Percentiles rank a stretch among this genome's conserved stretches.
These are phyloP conservation scores for Corinectria fuckeliana DNA, from an alignment of 2,329 filamentous ascomycete genomes.

Conservation along the genomic window DNA sequence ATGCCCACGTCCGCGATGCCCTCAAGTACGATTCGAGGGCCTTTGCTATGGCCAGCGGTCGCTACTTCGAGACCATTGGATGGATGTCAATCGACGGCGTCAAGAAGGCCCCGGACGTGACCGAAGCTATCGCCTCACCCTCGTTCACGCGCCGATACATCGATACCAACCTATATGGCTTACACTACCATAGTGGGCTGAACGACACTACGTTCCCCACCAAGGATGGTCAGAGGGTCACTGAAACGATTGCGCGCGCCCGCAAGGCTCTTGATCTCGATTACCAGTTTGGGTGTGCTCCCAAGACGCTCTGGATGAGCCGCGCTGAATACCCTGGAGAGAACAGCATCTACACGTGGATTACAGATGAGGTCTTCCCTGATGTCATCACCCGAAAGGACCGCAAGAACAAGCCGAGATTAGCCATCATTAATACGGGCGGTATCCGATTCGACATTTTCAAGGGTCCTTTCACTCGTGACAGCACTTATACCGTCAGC, in stretches of 20 bases:
- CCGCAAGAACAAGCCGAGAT: conserved; percentile 65
- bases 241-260: conserved; percentile 70
- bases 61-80: conserved; percentile 94
- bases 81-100: conserved; percentile 85
- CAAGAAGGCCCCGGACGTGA: conserved; percentile 39
- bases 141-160: conserved; percentile 84
- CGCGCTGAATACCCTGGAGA: conserved; percentile 75
- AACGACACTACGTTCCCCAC: conserved; percentile 79
- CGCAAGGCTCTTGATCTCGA: conserved; percentile 76
- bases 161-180: conserved; percentile 88
- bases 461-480: conserved; percentile 86
- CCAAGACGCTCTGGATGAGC: conserved; percentile 80
- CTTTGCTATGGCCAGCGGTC: conserved; percentile 82
- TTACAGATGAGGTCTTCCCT: conserved; percentile 78
- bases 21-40: conserved; percentile 79
- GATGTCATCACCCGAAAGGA: conserved; percentile 64
- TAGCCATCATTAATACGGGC: conserved; percentile 87
- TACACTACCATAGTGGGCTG: conserved; percentile 80
- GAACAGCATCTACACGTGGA: conserved; percentile 81
- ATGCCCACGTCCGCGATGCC: conserved; percentile 88
- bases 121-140: conserved; percentile 47
- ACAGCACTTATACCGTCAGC: conserved; percentile 84
- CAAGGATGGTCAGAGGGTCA: conserved; percentile 74
- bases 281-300: conserved; percentile 80
- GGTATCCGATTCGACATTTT: conserved; percentile 96